Base-by-base conservation (phyloP, 805 yeast genomes). In the Nakazawaea sp. region DNA sequence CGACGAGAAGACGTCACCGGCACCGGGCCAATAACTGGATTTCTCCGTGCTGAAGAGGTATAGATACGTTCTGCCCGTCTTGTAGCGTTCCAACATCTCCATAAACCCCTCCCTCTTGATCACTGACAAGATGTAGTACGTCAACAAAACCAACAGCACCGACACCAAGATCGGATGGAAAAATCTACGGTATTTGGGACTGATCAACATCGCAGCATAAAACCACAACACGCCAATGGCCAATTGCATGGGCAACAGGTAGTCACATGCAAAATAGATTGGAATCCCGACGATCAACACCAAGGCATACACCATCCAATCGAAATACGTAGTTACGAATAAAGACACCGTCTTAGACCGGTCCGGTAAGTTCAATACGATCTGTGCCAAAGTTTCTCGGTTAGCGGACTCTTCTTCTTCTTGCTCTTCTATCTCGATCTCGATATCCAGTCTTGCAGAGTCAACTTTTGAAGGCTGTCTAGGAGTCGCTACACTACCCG, bases 161-260 rank as follows among this genome's bases (percentile, higher is more conserved):
- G 79, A 73, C 21, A 81, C 63, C 34, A 84, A 59, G 24, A 84
- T 81, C 0, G 95, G 94, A 50, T 84, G 92, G 12, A 82, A 64
- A 34, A 62, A 70, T 51, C 58, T 68, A 51, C 66, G 69, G 58
- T 49, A 70, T 41, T 48, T 63, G 18, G 61, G 73, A 48, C 77
- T 79, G 27, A 65, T 45, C 10, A 56, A 41, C 45, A 61, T 68
- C 16, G 72, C 61, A 17, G 68, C 56, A 42, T 70, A 66, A 53
- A 78, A 83, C 17, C 77, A 59, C 27, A 77, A 45, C 3, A 82
- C 70, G 1, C 83, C 74, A 25, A 79, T 59, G 16, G 78, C 69
- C 35, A 81, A 54, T 38, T 84, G 88, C 40, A 78, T 70, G 8
- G 79, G 77, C 53, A 82, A 59, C 41, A 75, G 70, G 35, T 76